Percentiles rank a stretch among this genome's conserved stretches.
These are phyloP conservation scores for Selenicereus undatus DNA, from an alignment of 148 eudicot species.

Conservation along the genomic window DNA sequence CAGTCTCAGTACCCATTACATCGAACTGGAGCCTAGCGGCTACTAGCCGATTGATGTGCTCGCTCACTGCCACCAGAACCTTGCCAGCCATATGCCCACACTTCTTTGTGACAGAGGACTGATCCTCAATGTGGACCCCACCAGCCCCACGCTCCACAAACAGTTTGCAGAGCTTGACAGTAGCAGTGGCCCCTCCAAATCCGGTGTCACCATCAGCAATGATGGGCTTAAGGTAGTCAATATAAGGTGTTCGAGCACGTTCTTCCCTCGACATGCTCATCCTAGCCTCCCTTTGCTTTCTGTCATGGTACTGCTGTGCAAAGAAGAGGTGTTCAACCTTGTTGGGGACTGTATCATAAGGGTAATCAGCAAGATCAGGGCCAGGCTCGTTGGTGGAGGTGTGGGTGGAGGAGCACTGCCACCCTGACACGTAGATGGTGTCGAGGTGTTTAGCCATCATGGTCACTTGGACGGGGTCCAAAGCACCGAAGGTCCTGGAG, in stretches of 20 bases:
- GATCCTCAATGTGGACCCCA: conserved; percentile 80
- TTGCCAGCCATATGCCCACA: conserved; percentile 88
- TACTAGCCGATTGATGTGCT: conserved; percentile 69
- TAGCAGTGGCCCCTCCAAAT: conserved; percentile 78
- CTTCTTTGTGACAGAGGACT: conserved; percentile 70
- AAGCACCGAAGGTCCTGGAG: conserved; percentile 69
- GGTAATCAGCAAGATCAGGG: conserved; percentile 74
- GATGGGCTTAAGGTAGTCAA: conserved; percentile 52
- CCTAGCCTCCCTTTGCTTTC: conserved; percentile 68
- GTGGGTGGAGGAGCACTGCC: conserved; percentile 85
- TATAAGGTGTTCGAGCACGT: conserved; percentile 28
- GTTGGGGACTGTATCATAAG: conserved; percentile 76
- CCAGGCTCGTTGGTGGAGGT: conserved; percentile 72
- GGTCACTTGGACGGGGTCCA: conserved; percentile 76
- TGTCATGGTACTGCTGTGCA: conserved; percentile 68
- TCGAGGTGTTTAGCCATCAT: conserved; percentile 79
- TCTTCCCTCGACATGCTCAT: conserved; percentile 65
- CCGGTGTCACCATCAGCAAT: conserved; percentile 82
- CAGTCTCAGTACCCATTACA: conserved; percentile 67
- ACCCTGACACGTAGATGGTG: conserved; percentile 71
- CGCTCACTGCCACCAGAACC: conserved; percentile 55
- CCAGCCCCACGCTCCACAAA: conserved; percentile 79
- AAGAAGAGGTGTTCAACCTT: conserved; percentile 69
- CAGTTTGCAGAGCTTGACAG: conserved; percentile 69
- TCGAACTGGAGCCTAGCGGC: conserved; percentile 76